phyloP scores from a whole-genome alignment of 768 basidiomycete genomes.

The Serendipita vermifera region DNA sequence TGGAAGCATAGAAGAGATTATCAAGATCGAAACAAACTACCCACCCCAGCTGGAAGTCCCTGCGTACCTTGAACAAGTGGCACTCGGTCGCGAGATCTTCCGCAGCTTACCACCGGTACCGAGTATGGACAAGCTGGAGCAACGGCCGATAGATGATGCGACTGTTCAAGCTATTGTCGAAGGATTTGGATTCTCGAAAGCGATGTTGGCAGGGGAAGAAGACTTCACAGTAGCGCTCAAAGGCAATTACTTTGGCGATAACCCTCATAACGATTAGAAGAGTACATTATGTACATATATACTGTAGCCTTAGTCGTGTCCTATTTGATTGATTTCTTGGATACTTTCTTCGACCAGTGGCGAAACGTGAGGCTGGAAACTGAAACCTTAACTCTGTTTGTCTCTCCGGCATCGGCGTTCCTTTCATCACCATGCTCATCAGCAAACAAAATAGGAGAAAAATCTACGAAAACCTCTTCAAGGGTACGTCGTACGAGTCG shows the following conservation, averaged over 20 bases:
- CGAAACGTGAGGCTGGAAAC: neutral
- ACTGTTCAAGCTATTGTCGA: slow-evolving; percentile 11
- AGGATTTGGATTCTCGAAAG: neutral
- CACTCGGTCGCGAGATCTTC: slow-evolving; percentile 50
- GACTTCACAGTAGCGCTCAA: slow-evolving; percentile 4
- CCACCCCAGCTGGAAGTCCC: slow-evolving; percentile 34
- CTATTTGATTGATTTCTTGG: neutral
- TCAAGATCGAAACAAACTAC: slow-evolving; percentile 40
- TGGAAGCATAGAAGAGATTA: slow-evolving; percentile 57
- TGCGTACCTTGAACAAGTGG: slow-evolving; percentile 53
- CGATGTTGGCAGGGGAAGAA: neutral
- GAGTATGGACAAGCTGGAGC: neutral
- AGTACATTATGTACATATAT: neutral
- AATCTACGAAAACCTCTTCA: slow-evolving; percentile 99
- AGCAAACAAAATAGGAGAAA: slow-evolving; percentile 85
- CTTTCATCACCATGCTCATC: slow-evolving; percentile 75
- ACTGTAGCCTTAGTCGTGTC: neutral
- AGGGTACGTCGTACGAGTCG: slow-evolving; percentile 46
- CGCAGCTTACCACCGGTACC: slow-evolving; percentile 53
- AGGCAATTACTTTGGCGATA: slow-evolving; percentile 7
- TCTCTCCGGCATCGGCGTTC: neutral
- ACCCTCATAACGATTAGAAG: neutral
- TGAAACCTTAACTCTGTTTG: neutral
- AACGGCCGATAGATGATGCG: neutral
- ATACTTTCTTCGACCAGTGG: neutral